phyloP scores from a whole-genome alignment of 352 stramenopile genomes.

The Phytopythium oedochilum region DNA sequence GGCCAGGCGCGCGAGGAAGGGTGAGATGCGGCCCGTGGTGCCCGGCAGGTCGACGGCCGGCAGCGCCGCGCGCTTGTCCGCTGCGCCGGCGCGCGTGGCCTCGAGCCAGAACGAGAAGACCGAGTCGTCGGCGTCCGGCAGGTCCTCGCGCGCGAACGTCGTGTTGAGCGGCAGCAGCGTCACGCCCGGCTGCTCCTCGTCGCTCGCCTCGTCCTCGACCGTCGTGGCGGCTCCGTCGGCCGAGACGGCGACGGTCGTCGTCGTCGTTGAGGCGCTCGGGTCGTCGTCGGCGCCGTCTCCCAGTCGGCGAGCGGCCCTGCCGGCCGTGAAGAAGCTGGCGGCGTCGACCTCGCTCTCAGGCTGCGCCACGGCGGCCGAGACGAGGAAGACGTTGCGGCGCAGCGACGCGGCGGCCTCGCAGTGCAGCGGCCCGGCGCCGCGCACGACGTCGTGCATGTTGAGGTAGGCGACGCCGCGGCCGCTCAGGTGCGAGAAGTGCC shows the following conservation, averaged over 20 bases:
- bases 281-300: not conserved
- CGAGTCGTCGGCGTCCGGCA: constrained; percentile 54
- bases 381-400: constrained; percentile 73
- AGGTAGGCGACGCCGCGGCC: constrained; percentile 70
- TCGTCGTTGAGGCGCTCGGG: not conserved
- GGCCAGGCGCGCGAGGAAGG: constrained; percentile 62
- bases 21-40: constrained; percentile 45
- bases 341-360: constrained; percentile 44
- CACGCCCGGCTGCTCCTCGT: not conserved
- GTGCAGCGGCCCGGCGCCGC: constrained; percentile 50
- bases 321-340: constrained; percentile 39
- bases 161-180: constrained; percentile 49
- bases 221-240: not conserved
- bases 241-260: not conserved
- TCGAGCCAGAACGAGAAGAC: constrained; percentile 72
- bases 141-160: constrained; percentile 57
- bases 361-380: constrained; percentile 62
- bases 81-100: constrained; percentile 30
- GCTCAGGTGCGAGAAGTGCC: constrained; percentile 56
- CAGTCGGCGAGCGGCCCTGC: not conserved
- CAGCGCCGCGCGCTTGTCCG: constrained; percentile 24
- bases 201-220: not conserved
- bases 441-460: constrained; percentile 69
- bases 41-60: constrained; percentile 49
- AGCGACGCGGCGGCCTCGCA: constrained; percentile 70